Evolutionary conservation across 371 early-diverging fungal species (phyloP), one percentile per base, ranked within the genome.

Genomic region (Apophysomyces variabilis): DNA sequence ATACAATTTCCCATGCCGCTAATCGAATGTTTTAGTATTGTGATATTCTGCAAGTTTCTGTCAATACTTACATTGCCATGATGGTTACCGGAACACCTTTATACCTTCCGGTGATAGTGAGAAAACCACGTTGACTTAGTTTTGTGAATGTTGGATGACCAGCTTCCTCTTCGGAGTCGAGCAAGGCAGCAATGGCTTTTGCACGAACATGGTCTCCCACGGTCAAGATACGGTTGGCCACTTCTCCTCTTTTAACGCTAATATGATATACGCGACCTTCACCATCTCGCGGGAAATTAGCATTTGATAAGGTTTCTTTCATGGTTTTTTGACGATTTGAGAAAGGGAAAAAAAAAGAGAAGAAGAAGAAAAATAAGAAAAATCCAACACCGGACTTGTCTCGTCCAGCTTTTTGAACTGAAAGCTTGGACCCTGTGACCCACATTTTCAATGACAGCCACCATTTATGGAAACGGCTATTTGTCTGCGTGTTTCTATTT

Each of bases 161-260:
- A 58, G 71, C 68, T 60, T 75, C 74, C 68, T 88, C 88, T 66
- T 80, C 84, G 14, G 74, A 73, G 56, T 91, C 91, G 13, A 94
- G 74, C 36, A 64, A 77, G 58, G 78, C 68, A 7, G 95, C 89
- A 59, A 96, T 84, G 41, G 79, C 74, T 38, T 79, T 78, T 1
- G 96, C 96, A 35, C 98, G 85, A 38, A 83, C 83, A 18, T 87
- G 90, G 73, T 98, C 98, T 37, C 98, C 98, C 35, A 98, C 98
- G 1, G 96, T 96, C 45, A 97, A 62, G 61, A 98, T 88, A 62
- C 96, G 87, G 80, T 94, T 93, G 36, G 96, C 93, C 13, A 95
- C 92, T 72, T 96, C 91, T 12, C 95, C 96, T 16, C 65, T 65
- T 68, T 90, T 92, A 12, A 91, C 84, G 63, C 89, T 90, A 18